phyloP scores from a whole-genome alignment of 129 eudicot species.

The Silybum marianum region DNA sequence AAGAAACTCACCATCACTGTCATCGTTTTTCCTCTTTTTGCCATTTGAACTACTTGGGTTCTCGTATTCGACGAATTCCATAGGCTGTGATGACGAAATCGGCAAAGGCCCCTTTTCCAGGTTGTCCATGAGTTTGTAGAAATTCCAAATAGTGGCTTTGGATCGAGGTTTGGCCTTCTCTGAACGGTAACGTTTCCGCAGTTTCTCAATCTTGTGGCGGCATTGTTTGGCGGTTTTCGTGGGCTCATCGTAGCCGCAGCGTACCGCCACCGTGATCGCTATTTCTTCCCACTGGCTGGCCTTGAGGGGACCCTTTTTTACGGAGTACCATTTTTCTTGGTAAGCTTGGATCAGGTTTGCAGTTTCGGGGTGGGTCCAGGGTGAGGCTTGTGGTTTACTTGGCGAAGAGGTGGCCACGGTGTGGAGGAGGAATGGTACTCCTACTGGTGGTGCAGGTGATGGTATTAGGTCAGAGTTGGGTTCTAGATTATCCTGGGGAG shows the following conservation, averaged over 20 bases:
- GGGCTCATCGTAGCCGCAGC: constrained; percentile 63
- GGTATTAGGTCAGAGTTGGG: constrained; percentile 4
- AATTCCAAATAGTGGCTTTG: constrained; percentile 57
- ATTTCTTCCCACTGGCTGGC: constrained; percentile 93
- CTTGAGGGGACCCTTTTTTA: constrained; percentile 78
- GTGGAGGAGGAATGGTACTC: constrained; percentile 19
- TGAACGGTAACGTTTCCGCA: constrained; percentile 80
- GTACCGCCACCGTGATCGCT: constrained; percentile 75
- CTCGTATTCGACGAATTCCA: constrained; percentile 31
- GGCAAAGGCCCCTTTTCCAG: constrained; percentile 82
- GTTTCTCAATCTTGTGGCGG: constrained; percentile 95
- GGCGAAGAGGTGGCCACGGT: constrained; percentile 22
- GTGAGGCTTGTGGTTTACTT: constrained; percentile 47
- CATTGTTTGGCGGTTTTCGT: constrained; percentile 90
- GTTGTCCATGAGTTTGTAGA: constrained; percentile 67
- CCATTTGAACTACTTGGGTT: constrained; percentile 23
- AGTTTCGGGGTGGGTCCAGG: constrained; percentile 86
- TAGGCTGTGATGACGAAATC: constrained; percentile 47
- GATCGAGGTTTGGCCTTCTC: constrained; percentile 62
- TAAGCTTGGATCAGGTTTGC: constrained; percentile 74
- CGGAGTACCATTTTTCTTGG: constrained; percentile 91
- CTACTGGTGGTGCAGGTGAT: constrained; percentile 24
- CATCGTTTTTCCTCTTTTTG: constrained; percentile 30
- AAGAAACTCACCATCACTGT: constrained; percentile 33
- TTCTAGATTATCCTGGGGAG: constrained; percentile 1